Evolutionary conservation across 805 yeast species (phyloP), one percentile per base, ranked within the genome.

Genomic region (Pichia cephalocereana): DNA sequence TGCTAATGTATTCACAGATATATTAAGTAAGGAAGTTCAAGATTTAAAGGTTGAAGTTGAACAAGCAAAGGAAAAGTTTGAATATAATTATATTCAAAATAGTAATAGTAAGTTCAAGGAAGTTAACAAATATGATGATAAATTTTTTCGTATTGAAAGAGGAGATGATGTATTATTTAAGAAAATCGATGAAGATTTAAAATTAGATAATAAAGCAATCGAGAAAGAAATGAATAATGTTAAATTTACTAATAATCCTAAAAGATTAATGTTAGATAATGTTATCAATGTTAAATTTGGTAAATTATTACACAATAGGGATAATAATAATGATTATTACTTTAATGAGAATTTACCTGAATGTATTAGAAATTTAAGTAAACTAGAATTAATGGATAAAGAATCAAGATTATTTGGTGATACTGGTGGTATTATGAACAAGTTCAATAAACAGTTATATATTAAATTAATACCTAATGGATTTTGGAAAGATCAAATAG

Each of bases 381-480:
- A 49, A 37, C 53, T 65, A 19, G 42, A 42, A 17, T 47, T 65
- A 27, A 44, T 54, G 32, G 59, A 64, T 42, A 62, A 58, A 42
- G 47, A 46, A 5, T 51, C 58, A 3, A 45, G 49, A 11, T 49
- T 63, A 31, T 60, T 64, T 54, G 68, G 67, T 9, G 47, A 51
- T 1, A 60, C 57, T 5, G 67, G 68, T 41, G 66, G 66, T 44
- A 56, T 64, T 28, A 53, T 53, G 44, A 59, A 59, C 37, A 46
- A 59, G 40, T 66, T 63, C 37, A 60, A 55, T 18, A 54, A 57
- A 34, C 57, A 60, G 19, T 41, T 64, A 17, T 62, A 63, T 30
- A 48, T 67, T 31, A 63, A 61, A 44, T 50, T 67, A 40, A 50
- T 62, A 17, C 69, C 71, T 1, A 64, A 67, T 52, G 65, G 62